Conservation (phyloP, 116 monocot species). For the Dioscorea cayenensis region DNA sequence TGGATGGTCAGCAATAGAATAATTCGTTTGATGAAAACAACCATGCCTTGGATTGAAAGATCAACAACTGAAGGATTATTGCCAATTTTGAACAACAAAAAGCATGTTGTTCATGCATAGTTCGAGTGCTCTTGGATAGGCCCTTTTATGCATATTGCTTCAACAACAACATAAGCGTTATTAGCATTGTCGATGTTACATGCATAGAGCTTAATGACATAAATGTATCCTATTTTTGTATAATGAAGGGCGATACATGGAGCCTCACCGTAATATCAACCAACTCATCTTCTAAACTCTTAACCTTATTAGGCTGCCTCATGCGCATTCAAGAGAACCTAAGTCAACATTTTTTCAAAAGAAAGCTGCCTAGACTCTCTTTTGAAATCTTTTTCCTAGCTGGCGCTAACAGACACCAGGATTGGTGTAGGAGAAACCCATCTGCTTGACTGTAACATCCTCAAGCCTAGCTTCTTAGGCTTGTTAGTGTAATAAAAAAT, state of each 20-base stretch:
- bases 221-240: constrained; percentile 47
- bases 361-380: constrained; percentile 25
- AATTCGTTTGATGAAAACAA: constrained; percentile 60
- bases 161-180: constrained; percentile 45
- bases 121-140: constrained; percentile 30
- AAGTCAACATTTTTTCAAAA: constrained; percentile 34
- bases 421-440: constrained; percentile 86
- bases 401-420: constrained; percentile 40
- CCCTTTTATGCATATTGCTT: constrained; percentile 29
- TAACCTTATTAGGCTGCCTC: constrained; percentile 7
- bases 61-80: constrained; percentile 73
- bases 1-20: constrained; percentile 66
- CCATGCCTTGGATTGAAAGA: constrained; percentile 58
- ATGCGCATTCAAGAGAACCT: constrained; percentile 29
- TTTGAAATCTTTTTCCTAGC: constrained; percentile 45
- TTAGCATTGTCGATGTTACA: constrained; percentile 30
- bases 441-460: constrained; percentile 57
- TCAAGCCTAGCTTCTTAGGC: constrained; percentile 33
- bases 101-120: constrained; percentile 76
- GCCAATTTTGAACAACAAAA: constrained; percentile 86
- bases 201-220: constrained; percentile 58
- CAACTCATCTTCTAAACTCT: constrained; percentile 54
- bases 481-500: constrained; percentile 40
- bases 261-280: constrained; percentile 63
- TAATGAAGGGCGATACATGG: constrained; percentile 52